A percentile compares a stretch with the other conserved stretches of the same genome.
These are phyloP conservation scores for Sclerospora graminicola DNA, from an alignment of 352 stramenopile species.

Conservation along the genomic window DNA sequence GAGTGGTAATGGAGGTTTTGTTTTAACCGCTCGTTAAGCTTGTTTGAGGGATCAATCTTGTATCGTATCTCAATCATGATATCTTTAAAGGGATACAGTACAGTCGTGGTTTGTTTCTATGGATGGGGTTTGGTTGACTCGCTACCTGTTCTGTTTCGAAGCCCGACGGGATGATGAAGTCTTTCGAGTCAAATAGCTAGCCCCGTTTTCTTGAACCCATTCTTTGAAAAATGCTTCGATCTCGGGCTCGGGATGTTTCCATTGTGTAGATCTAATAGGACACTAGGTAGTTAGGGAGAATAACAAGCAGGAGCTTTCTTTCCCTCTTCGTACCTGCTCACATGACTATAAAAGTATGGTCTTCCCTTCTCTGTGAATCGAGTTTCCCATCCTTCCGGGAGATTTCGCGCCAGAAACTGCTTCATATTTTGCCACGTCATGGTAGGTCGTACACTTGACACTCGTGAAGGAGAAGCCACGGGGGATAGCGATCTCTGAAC, in stretches of 20 bases:
- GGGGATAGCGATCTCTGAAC: conserved; percentile 8
- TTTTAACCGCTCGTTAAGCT: not conserved
- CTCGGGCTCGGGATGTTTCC: conserved; percentile 69
- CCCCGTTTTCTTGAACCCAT: conserved; percentile 66
- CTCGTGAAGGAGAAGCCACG: conserved; percentile 21
- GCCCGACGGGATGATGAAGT: conserved; percentile 7
- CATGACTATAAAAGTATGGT: conserved; percentile 79
- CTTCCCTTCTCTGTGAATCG: conserved; percentile 72
- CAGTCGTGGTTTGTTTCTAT: too few species aligned
- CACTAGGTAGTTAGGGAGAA: too few species aligned
- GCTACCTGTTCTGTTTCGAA: conserved; percentile 1
- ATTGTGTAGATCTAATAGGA: conserved; percentile 65
- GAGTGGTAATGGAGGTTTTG: conserved; percentile 48
- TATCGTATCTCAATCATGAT: conserved; percentile 1
- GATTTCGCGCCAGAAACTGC: conserved; percentile 50
- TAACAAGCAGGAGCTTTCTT: too few species aligned
- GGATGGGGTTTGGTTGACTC: too few species aligned
- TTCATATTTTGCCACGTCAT: conserved; percentile 75
- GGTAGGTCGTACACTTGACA: conserved; percentile 15
- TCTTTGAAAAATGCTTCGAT: conserved; percentile 69
- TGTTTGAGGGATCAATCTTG: not conserved
- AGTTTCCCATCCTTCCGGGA: conserved; percentile 72
- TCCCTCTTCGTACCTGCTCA: conserved; percentile 30
- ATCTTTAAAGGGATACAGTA: too few species aligned
- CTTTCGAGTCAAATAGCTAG: conserved; percentile 34